Evolutionary conservation across 1,284 basidiomycete genomes (phyloP).

Genomic region (Gastroboletus turbinatus): DNA sequence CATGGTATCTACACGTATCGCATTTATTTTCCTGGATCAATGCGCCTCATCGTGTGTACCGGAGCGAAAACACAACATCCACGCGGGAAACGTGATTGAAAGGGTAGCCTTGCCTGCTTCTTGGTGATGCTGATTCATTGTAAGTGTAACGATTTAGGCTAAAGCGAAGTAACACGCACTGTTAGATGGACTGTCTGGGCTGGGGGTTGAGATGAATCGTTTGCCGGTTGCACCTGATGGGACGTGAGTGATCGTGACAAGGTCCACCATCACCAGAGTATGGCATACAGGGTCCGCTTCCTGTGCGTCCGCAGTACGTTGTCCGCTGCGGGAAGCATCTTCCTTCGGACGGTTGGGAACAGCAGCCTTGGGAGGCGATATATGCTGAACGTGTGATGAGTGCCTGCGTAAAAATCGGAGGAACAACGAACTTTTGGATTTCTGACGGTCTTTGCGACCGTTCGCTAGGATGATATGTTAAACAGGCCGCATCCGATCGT

Average conservation of each 20-base stretch:
- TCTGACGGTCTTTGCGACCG: too few relatives aligned
- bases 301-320: not conserved
- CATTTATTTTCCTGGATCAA: not conserved
- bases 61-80: not conserved
- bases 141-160: not conserved
- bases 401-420: too few relatives aligned
- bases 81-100: not conserved
- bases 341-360: not conserved
- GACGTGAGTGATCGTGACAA: not conserved
- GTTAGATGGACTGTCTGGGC: not conserved
- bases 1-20: too few relatives aligned
- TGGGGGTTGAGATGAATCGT: not conserved
- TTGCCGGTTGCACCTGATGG: too few relatives aligned
- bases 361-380: not conserved
- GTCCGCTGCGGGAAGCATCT: not conserved
- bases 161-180: not conserved
- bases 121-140: not conserved
- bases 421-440: too few relatives aligned
- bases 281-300: not conserved
- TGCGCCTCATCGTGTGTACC: not conserved
- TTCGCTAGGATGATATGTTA: too few relatives aligned
- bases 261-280: not conserved
- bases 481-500: too few relatives aligned
- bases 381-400: not conserved
- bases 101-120: not conserved